Evolutionary conservation across 495 filamentous ascomycete species (phyloP), one percentile per base, ranked within the genome.

Genomic region (Aspergillus avenaceus): DNA sequence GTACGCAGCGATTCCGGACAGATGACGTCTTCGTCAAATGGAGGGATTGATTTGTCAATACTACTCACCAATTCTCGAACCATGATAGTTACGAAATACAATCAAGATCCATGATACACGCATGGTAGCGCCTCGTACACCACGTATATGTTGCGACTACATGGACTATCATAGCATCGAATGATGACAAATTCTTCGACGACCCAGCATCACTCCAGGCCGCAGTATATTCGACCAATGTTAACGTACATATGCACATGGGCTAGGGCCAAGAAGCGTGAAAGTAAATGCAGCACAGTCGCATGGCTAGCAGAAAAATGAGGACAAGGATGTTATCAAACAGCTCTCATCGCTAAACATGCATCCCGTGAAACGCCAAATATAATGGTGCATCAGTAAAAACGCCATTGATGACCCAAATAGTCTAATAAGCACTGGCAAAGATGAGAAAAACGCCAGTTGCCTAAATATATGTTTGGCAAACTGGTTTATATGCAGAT

Each of bases 21-120:
- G 92, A 97, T 67, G 91, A 95, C 67, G 92, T 97, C 9, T 81
- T 85, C 55, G 85, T 97, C 25, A 85, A 88, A 65, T 97, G 92
- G 92, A 80, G 92, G 65, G 85, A 91, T 59, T 70, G 54, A 61
- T 52, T 43, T 53, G n/a, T 24, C 31, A 8, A 8, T 21, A n/a
- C 6, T 8, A 14, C 4, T 6, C 18, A 8, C 34, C 34, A 5
- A 38, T 8, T 38, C 21, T 8, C 34, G 4, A 2, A 4, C 1
- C 21, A 38, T 19, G 21, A 21, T 38, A 38, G 14, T 38, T 38
- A 19, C 3, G 34, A 38, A 19, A 19, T 21, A 19, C n/a, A 5
- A 14, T 36, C 4, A 34, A 5, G 32, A 16, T n/a, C 32, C 2
- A 36, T 36, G 4, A 36, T 36, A 3, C 18, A 13, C 12, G n/a